Evolutionary conservation across 2,329 filamentous ascomycete genomes (phyloP).

Genomic region (Zymoseptoria passerinii): DNA sequence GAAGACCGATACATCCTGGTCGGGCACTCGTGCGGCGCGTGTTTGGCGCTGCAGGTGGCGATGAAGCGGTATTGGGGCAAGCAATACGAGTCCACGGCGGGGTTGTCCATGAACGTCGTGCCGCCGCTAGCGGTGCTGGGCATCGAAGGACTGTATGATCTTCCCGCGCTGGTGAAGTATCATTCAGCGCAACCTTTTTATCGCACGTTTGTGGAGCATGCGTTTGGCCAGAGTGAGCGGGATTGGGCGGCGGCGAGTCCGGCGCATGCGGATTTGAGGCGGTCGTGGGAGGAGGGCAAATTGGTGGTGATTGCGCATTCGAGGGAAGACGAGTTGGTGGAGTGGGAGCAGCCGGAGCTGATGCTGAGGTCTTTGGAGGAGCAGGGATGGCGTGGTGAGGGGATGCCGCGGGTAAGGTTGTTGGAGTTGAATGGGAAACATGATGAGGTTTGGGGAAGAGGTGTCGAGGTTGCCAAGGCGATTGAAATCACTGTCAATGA

Average conservation of each 20-base stretch:
- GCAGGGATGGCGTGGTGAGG: constrained; percentile 32
- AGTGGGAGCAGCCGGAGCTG: constrained; percentile 49
- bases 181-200: constrained; percentile 45
- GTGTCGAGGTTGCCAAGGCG: constrained; percentile 46
- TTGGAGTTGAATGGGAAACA: constrained; percentile 51
- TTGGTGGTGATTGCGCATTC: constrained; percentile 40
- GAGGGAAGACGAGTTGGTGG: constrained; percentile 41
- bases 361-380: constrained; percentile 46
- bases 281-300: constrained; percentile 34
- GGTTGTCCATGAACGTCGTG: constrained; percentile 21
- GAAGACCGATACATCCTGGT: constrained; percentile 45
- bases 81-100: constrained; percentile 22
- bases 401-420: constrained; percentile 30
- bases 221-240: constrained; percentile 48
- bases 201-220: constrained; percentile 47
- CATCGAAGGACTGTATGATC: constrained; percentile 59
- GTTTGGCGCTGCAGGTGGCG: constrained; percentile 53
- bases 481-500: constrained; percentile 21
- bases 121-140: constrained; percentile 49
- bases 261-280: constrained; percentile 36
- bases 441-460: constrained; percentile 56
- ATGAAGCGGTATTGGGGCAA: constrained; percentile 36
- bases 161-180: constrained; percentile 45
- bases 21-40: constrained; percentile 58
- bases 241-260: constrained; percentile 53